Evolutionary conservation across 768 basidiomycete genomes (phyloP).

Genomic region (Terana coerulea): DNA sequence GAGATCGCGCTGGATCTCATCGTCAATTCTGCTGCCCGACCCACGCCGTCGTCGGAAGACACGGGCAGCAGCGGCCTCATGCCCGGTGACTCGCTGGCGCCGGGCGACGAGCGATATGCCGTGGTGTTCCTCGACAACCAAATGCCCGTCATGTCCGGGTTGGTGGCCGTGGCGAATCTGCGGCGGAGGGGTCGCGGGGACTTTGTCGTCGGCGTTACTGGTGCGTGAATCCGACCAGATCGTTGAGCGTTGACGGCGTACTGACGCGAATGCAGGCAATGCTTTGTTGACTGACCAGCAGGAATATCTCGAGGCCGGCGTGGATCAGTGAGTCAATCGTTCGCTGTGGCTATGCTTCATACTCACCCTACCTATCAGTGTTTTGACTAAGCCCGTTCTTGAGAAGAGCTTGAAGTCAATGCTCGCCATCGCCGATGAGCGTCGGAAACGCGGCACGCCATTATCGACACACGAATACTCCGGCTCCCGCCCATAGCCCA

Average conservation of each 20-base stretch:
- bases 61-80: constrained; percentile 32
- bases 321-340: constrained; percentile 53
- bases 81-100: constrained; percentile 6
- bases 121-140: constrained; percentile 67
- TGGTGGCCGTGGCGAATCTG: constrained; percentile 62
- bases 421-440: constrained; percentile 40
- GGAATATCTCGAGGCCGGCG: constrained; percentile 73
- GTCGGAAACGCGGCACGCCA: constrained; percentile 24
- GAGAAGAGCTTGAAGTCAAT: constrained; percentile 48
- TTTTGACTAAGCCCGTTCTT: constrained; percentile 76
- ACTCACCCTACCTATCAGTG: constrained; percentile 32
- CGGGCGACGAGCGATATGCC: constrained; percentile 31
- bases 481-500: too few relatives aligned
- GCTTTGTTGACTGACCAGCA: constrained; percentile 54
- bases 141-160: constrained; percentile 79
- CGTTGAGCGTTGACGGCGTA: neutral
- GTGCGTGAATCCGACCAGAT: neutral
- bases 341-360: neutral
- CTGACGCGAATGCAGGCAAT: constrained; percentile 17
- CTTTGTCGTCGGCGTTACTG: constrained; percentile 79
- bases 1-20: constrained; percentile 73
- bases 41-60: constrained; percentile 26
- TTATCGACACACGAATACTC: neutral
- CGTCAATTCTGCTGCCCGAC: constrained; percentile 33
- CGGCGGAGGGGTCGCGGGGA: constrained; percentile 63